Evolutionary conservation across 169 alveolate genomes (phyloP), one percentile per base, ranked within the genome.

Genomic region (Plasmodium ovale): DNA sequence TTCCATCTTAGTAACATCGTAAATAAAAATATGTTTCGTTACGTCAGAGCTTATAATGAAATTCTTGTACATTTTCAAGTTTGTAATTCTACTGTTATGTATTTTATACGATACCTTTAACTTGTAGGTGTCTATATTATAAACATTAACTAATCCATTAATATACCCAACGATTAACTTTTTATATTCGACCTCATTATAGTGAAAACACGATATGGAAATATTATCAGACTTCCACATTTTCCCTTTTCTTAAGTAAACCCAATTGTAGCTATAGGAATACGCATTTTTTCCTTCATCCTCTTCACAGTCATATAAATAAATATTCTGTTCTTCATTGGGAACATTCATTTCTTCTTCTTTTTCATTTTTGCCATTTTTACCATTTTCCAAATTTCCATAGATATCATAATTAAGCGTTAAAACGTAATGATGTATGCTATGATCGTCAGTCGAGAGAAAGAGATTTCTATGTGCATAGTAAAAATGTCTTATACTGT

Each of bases 41-140:
- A 64, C 58, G 51, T 82, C 90, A 21, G 90, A 47, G 12, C 90
- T 82, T 3, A 82, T 64, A 56, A 82, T 67, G 54, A 82, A 82
- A 82, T 82, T 35, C n/a, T 70, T 51, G 19, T 82, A 82, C 67
- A 82, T 65, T 35, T 58, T 82, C 51, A 82, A 67, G 29, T 51
- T 65, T 53, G 84, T 65, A 65, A 82, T 82, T 67, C 90, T 51
- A 65, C 72, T 82, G 39, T 82, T 82, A 70, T 82, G 90, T 31
- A 82, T 82, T 82, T 60, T 51, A 60, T 82, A 82, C 16, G 90
- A 65, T 29, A 65, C 19, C 51, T 47, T 6, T 29, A 82, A 82
- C 42, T 65, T 82, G 54, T 82, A 82, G 6, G 84, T 65, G 21
- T 10, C 10, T 64, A 82, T 16, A 82, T 82, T 65, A 82, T 65